Base-by-base conservation (phyloP, 1,139 yeast species). In the Diutina neorugosa region DNA sequence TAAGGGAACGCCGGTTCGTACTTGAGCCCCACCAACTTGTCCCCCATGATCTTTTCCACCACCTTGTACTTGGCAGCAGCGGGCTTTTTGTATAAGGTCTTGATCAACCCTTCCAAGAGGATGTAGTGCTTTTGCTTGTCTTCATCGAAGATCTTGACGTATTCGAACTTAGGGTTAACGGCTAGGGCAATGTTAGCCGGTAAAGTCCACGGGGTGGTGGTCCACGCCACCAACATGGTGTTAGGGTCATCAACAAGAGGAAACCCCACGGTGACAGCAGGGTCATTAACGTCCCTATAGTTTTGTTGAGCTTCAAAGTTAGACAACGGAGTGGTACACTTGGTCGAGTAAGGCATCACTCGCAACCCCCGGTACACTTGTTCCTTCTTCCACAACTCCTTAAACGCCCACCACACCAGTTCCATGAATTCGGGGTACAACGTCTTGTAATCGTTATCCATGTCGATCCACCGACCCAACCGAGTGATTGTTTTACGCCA, bases 181-280 rank as follows among this genome's bases (percentile, higher is more conserved):
- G 96, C 91, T 58, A 93, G 78, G 16, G 93, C 94, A 66, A 93
- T 73, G 70, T 93, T 93, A 25, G 96, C 87, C 51, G 98, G 98
- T 65, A 93, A 77, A 52, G 99, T 94, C 99, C 99, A 93, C 53
- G 99, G 99, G 44, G 99, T 93, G 58, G 99, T 93, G 50, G 99
- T 93, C 99, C 99, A 93, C 18, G 98, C 98, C 51, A 93, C 91
- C 61, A 93, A 75, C 60, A 78, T 74, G 54, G 96, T 88, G 63
- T 86, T 81, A 59, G 86, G 88, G 63, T 91, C 95, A 58, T 81
- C 87, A 25, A 79, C 73, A 55, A 89, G 74, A 58, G 90, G 90
- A 77, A 93, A 94, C 25, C 90, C 95, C 60, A 94, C 72, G 57
- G 97, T 90, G 54, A 94, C 90, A 9, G 97, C 96, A 20, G 99